A percentile compares a stretch with the other conserved stretches of the same genome.
Evolutionary conservation across 1,284 basidiomycete species (phyloP).

Genomic region (Moniliella sp.): DNA sequence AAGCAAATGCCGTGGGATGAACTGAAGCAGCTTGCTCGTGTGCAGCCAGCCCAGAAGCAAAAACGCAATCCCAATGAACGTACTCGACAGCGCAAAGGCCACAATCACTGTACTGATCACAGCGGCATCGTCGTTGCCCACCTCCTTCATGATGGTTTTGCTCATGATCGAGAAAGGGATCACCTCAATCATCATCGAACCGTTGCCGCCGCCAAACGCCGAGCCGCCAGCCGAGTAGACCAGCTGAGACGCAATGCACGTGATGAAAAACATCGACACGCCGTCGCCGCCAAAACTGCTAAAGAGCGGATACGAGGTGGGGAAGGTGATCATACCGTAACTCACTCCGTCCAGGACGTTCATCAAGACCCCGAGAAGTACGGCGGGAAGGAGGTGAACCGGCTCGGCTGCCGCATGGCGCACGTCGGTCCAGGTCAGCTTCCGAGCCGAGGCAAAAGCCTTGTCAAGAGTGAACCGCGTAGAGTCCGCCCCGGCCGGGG

Average conservation of each 20-base stretch:
- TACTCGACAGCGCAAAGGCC: constrained; percentile 64
- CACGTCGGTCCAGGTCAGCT: too few relatives aligned
- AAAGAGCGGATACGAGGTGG: constrained; percentile 51
- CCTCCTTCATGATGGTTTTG: constrained; percentile 50
- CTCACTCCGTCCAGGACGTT: constrained; percentile 78
- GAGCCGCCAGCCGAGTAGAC: constrained; percentile 64
- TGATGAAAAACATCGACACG: constrained; percentile 48
- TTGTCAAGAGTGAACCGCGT: too few relatives aligned
- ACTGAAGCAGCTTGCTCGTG: constrained; percentile 68
- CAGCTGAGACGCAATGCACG: constrained; percentile 56
- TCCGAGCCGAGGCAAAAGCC: too few relatives aligned
- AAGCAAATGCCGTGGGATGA: constrained; percentile 78
- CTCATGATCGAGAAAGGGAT: constrained; percentile 76
- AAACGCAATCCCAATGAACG: constrained; percentile 51
- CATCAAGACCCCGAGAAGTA: constrained; percentile 60
- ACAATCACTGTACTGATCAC: constrained; percentile 75
- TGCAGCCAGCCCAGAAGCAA: constrained; percentile 46
- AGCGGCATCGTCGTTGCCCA: constrained; percentile 50
- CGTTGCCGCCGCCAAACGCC: constrained; percentile 56
- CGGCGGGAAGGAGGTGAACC: constrained; percentile 44
- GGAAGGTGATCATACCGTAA: constrained; percentile 66
- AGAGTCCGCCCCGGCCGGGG: too few relatives aligned
- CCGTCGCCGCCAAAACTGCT: constrained; percentile 62
- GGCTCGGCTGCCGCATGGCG: too few relatives aligned
- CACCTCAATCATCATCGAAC: constrained; percentile 27